These are phyloP conservation scores for Hypomyces perniciosus DNA, from an alignment of 2,329 filamentous ascomycete species.

Conservation along the genomic window DNA sequence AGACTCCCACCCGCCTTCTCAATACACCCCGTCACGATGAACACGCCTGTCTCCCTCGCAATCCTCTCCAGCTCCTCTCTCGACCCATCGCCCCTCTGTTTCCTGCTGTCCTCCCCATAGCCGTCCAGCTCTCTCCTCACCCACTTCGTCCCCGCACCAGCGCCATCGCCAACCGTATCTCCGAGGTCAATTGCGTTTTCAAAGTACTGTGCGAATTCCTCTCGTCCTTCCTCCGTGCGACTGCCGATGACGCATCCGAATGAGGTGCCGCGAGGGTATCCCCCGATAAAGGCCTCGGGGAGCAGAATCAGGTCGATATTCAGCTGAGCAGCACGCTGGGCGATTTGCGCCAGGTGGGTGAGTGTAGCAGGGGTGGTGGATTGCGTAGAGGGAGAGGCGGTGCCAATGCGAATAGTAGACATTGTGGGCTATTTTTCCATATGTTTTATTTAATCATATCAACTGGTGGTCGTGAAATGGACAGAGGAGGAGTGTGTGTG, in stretches of 20 bases:
- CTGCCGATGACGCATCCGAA: slow-evolving; percentile 73
- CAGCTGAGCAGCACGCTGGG: slow-evolving; percentile 52
- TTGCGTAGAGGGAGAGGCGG: slow-evolving; percentile 49
- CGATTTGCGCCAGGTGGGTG: slow-evolving; percentile 55
- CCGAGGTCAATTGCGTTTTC: slow-evolving; percentile 74
- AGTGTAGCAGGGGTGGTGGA: slow-evolving; percentile 56
- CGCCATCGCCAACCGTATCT: slow-evolving; percentile 55
- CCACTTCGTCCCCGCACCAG: slow-evolving; percentile 71
- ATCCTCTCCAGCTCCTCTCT: slow-evolving; percentile 73
- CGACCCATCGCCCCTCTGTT: slow-evolving; percentile 50
- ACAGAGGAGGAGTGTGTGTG: too few species aligned
- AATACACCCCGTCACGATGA: slow-evolving; percentile 73
- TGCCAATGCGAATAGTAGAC: slow-evolving; percentile 45
- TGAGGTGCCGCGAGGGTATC: slow-evolving; percentile 74
- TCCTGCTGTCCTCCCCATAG: slow-evolving; percentile 14
- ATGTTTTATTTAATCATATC: too few species aligned
- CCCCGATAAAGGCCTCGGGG: slow-evolving; percentile 86
- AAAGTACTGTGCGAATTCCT: slow-evolving; percentile 80
- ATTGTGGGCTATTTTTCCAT: slow-evolving; percentile 8
- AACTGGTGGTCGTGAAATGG: too few species aligned
- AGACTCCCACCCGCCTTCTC: slow-evolving; percentile 76
- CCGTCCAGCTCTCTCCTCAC: slow-evolving; percentile 49
- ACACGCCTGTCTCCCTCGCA: slow-evolving; percentile 71
- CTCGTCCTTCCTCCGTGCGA: slow-evolving; percentile 62
- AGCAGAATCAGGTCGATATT: slow-evolving; percentile 69